phyloP scores from a whole-genome alignment of 2,329 filamentous ascomycete species.

The Colletotrichum shisoi region DNA sequence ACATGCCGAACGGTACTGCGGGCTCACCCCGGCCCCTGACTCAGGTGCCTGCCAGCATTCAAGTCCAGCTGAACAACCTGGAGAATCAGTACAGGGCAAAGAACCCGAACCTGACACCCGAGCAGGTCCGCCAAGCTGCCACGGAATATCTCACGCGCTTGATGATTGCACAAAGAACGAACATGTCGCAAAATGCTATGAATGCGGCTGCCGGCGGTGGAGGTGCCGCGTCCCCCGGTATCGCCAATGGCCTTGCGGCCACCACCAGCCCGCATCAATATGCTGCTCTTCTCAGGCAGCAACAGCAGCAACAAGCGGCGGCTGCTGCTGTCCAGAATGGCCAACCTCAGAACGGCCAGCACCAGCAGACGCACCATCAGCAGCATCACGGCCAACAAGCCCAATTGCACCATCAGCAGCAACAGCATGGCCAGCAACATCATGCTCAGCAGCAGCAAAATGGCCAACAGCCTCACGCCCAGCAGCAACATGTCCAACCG shows the following conservation, averaged over 20 bases:
- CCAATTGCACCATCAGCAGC: slow-evolving; percentile 34
- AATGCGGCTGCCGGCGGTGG: slow-evolving; percentile 62
- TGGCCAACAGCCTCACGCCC: slow-evolving; percentile 18
- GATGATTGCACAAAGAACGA: slow-evolving; percentile 58
- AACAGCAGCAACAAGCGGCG: slow-evolving; percentile 58
- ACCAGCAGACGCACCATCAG: slow-evolving; percentile 38
- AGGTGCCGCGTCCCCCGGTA: slow-evolving; percentile 47
- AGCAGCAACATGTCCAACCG: slow-evolving; percentile 26
- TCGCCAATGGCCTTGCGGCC: slow-evolving; percentile 58
- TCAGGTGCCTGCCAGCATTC: slow-evolving; percentile 57
- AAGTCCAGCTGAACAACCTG: slow-evolving; percentile 60
- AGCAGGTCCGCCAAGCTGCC: slow-evolving; percentile 61
- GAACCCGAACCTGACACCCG: slow-evolving; percentile 60
- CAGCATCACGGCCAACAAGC: slow-evolving; percentile 32
- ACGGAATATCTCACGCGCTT: slow-evolving; percentile 59
- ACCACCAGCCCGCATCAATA: slow-evolving; percentile 66
- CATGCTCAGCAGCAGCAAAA: slow-evolving; percentile 28
- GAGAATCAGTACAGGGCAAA: slow-evolving; percentile 62
- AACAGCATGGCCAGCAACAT: slow-evolving; percentile 31
- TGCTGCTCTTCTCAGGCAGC: slow-evolving; percentile 64
- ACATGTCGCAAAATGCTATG: slow-evolving; percentile 59
- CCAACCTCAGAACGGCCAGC: slow-evolving; percentile 41
- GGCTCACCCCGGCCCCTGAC: slow-evolving; percentile 57
- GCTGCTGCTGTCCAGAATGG: slow-evolving; percentile 45
- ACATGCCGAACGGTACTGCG: slow-evolving; percentile 56